Percentiles rank a stretch among this genome's conserved stretches.
These are phyloP conservation scores for Filosporella fistucella DNA, from an alignment of 495 filamentous ascomycete species.

Conservation along the genomic window DNA sequence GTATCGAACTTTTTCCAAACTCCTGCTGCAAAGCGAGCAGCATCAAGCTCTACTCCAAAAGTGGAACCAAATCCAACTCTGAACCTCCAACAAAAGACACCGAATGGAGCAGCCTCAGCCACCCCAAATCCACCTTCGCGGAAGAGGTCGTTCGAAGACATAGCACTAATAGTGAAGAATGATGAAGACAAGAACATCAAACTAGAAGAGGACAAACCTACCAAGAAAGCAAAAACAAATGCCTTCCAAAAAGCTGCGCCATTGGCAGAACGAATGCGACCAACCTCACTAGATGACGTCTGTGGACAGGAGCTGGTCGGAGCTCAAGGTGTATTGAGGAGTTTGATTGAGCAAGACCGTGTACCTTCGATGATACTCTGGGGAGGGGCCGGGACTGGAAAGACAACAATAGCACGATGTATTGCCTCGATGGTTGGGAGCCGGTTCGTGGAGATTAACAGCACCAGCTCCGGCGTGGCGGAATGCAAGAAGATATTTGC, in stretches of 20 bases:
- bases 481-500: slow-evolving; percentile 92
- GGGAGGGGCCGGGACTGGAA: slow-evolving; percentile 89
- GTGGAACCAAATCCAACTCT: slow-evolving; percentile 16
- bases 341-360: slow-evolving; percentile 81
- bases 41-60: slow-evolving; percentile 28
- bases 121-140: not conserved
- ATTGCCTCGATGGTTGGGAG: slow-evolving; percentile 77
- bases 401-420: slow-evolving; percentile 94
- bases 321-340: slow-evolving; percentile 72
- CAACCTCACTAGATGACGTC: slow-evolving; percentile 76
- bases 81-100: slow-evolving; percentile 11
- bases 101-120: slow-evolving; percentile 6
- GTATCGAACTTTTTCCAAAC: slow-evolving; percentile 78
- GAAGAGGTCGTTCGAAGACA: slow-evolving; percentile 25
- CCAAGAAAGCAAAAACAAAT: slow-evolving; percentile 58
- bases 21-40: slow-evolving; percentile 51
- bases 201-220: slow-evolving; percentile 27
- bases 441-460: slow-evolving; percentile 94
- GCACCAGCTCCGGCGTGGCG: slow-evolving; percentile 83
- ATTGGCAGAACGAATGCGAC: slow-evolving; percentile 91
- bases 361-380: slow-evolving; percentile 95
- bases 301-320: slow-evolving; percentile 91
- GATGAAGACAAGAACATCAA: slow-evolving; percentile 1
- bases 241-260: slow-evolving; percentile 67
- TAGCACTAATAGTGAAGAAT: slow-evolving; percentile 21